Conservation (phyloP, 306 rosid genomes). For the Lagenaria siceraria region DNA sequence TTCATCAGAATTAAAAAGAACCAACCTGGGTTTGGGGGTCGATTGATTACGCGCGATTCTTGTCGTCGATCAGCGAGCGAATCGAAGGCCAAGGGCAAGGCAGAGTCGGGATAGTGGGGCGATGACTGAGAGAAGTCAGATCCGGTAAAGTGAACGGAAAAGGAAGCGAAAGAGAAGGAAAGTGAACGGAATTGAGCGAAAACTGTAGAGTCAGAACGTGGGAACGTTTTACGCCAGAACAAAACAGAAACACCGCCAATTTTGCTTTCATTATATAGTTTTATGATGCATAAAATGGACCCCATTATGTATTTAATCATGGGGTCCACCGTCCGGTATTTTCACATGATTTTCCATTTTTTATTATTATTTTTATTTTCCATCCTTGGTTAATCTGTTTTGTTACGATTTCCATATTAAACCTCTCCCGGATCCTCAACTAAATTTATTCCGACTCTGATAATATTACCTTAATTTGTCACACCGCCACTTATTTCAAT, state of each 20-base stretch:
- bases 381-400: background rate
- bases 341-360: background rate
- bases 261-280: slow-evolving; percentile 1
- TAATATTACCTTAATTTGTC: background rate
- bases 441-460: background rate
- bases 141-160: background rate
- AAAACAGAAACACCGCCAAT: slow-evolving; percentile 9
- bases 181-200: background rate
- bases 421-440: background rate
- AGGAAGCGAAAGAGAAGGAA: background rate
- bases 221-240: background rate
- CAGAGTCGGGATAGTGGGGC: background rate
- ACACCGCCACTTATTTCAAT: background rate
- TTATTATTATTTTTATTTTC: too few relatives aligned
- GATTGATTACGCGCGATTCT: background rate
- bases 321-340: background rate
- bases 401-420: background rate
- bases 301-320: background rate
- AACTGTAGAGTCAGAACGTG: background rate
- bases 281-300: background rate
- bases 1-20: background rate
- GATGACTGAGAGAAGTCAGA: background rate
- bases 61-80: background rate
- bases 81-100: background rate
- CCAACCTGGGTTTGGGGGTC: slow-evolving; percentile 1